Base-by-base conservation (phyloP, 2,329 filamentous ascomycete species). In the Colletotrichum musae region DNA sequence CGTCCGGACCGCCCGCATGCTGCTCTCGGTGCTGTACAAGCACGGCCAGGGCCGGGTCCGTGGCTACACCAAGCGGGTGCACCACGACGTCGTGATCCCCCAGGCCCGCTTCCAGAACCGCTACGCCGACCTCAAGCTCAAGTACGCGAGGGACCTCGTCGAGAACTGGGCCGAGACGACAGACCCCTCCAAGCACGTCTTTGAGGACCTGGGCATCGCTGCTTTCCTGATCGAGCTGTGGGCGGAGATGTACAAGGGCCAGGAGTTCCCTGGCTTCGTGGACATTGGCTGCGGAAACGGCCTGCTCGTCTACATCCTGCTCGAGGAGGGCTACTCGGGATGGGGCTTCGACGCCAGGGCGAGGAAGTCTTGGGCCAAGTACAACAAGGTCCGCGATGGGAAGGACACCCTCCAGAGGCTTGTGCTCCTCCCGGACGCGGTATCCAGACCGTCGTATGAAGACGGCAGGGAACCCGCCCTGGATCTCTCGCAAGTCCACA, bases 231-330 rank as follows among this genome's bases (percentile, higher is more conserved):
- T 98, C 28, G 95, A 98, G 82, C 83, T 98, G 2, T 99, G 96
- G 96, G 82, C 84, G 13, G 89, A 92, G 67, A 95, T 97, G 91
- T 98, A 98, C 77, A 76, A 74, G 45, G 77, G 77, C 50, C 67
- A 56, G 0, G 70, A 73, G 0, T 98, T 97, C 74, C 93, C 94
- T 0, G 95, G 95, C 0, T 99, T 98, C 75, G 93, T 98, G 21
- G 96, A 99, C 76, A 94, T 99, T 53, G 96, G 95, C 5, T 98
- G 96, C 77, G 96, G 96, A 2, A 99, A 98, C 76, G 96, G 96
- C 1, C 84, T 99, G 4, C 87, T 99, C 1, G 93, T 97, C 7
- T 89, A 97, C 76, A 88, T 99, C 45, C 87, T 99, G 5, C 86
- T 90, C 15, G 83, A 87, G 68, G 95, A 98, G 80, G 94, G 94